A percentile compares a stretch with the other conserved stretches of the same genome.
Conservation (phyloP, 75 land plant species). For the Ceratopteris richardii region DNA sequence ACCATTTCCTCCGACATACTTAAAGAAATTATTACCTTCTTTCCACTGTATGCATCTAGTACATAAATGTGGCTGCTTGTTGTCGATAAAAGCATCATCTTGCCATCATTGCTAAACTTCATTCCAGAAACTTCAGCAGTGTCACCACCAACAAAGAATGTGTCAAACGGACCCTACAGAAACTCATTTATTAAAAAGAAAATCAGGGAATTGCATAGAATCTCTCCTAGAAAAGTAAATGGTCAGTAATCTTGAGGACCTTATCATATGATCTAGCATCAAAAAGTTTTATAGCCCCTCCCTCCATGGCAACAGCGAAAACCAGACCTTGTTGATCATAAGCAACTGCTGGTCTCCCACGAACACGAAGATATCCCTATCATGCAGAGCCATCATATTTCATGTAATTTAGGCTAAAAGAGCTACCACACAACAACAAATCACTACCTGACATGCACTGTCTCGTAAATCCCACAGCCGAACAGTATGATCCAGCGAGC, state of each 20-base stretch:
- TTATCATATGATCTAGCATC: slow-evolving; percentile 96
- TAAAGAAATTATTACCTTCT: slow-evolving; percentile 46
- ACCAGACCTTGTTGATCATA: slow-evolving; percentile 99
- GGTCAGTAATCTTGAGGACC: slow-evolving; percentile 34
- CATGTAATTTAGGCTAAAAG: not conserved
- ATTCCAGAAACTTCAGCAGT: slow-evolving; percentile 91
- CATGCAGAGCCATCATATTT: slow-evolving; percentile 4
- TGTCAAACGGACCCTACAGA: slow-evolving; percentile 89
- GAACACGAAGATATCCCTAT: slow-evolving; percentile 78
- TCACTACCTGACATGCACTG: slow-evolving; percentile 91
- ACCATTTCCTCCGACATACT: too few species aligned
- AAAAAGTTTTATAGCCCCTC: slow-evolving; percentile 95
- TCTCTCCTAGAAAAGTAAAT: too few species aligned
- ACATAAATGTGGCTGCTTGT: slow-evolving; percentile 83
- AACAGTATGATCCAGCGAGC: slow-evolving; percentile 91
- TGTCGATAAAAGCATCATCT: slow-evolving; percentile 89
- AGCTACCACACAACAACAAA: too few species aligned
- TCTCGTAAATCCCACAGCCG: slow-evolving; percentile 97
- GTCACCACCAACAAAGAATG: slow-evolving; percentile 92
- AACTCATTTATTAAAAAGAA: too few species aligned
- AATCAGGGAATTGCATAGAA: too few species aligned
- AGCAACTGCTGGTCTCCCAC: slow-evolving; percentile 92
- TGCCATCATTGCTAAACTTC: slow-evolving; percentile 96
- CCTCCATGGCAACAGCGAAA: slow-evolving; percentile 99
- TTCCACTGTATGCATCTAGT: slow-evolving; percentile 89